Base-by-base conservation (phyloP, 345 rosid species). In the Linum tenue region DNA sequence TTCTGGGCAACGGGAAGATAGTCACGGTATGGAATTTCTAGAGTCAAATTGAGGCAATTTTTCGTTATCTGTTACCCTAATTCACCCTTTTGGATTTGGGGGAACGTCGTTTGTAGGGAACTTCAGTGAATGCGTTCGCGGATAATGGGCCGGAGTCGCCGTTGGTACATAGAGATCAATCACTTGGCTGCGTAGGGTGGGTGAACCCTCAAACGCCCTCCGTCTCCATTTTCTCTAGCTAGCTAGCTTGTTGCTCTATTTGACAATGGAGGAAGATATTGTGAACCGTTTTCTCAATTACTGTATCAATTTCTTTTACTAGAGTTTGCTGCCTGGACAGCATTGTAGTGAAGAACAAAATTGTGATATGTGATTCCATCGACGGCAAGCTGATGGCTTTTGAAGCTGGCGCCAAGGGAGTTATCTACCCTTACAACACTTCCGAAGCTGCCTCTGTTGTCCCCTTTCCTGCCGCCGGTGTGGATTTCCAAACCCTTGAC, bases 1-100 rank as follows among this genome's bases (percentile, higher is more conserved):
- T 75, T 42, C 79, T 83, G 2, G 86, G 72, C 1, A 73, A 83
- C 60, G 78, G 78, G 55, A 67, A 65, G 59, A 74, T 70, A 2
- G 3, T 83, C 35, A 12, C n/a, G 8, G 87, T 87, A 75, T 22
- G 85, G 56, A 55, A 64, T 22, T 22, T 22, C 31, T 22, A 22
- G 31, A 22, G 31, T 22, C 31, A 22, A 22, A 22, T 22, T 22
- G 31, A 22, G 31, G 31, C 31, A 22, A 22, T 22, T 22, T 22
- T 22, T 22, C 31, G 31, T 22, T 22, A 22, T 22, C 0, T 22
- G 31, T 22, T 22, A 22, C 31, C 31, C 31, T 22, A 22, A 22
- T 22, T 22, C 31, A 22, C 31, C 31, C 31, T 22, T 22, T 22
- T 22, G 31, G 31, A 22, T 22, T 22, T 22, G 31, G 31, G 31